Base-by-base conservation (phyloP, 192 early-diverging fungal species). In the Coemansia sp. region DNA sequence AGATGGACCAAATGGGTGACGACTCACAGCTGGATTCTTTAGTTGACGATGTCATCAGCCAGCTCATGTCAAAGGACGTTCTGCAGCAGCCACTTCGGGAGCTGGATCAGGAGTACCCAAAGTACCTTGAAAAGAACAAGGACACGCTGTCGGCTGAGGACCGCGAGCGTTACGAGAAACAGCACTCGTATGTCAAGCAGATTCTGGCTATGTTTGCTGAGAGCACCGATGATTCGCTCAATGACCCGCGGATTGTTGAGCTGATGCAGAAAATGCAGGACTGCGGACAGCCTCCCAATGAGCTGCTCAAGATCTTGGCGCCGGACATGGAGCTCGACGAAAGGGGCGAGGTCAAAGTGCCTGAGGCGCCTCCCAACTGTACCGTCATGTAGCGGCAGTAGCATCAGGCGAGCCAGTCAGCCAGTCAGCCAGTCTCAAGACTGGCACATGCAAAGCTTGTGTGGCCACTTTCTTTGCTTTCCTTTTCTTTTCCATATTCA, bases 261-360 rank as follows among this genome's bases (percentile, higher is more conserved):
- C 86, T 99, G 62, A 97, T 99, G 97, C 90, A 94, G 81, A 80
- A 95, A 89, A 96, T 99, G 93, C 96, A 99, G 89, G 94, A 95
- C 41, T 90, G 87, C 50, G 98, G 98, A 36, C 94, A 98, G 70
- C 98, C 98, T 21, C 98, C 98, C 5, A 86, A 90, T 44, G 94
- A 90, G 62, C 85, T 99, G 21, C 74, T 99, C 66, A 89, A 93
- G 67, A 91, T 94, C 31, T 75, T 99, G 69, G 94, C 94, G 17
- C 97, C 97, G 11, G 97, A 93, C 38, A 86, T 95, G 85, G 90
- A 95, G 53, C 69, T 96, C 50, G 94, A 93, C 67, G 77, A 88
- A 39, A 87, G 88, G 62, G 92, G 90, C 36, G 69, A 90, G 44
- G 88, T 91, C 63, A 85, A 89, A 62, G 64, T 88, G 21, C 88